Conservation (phyloP, 106 monocot genomes). For the Hemerocallis citrina region DNA sequence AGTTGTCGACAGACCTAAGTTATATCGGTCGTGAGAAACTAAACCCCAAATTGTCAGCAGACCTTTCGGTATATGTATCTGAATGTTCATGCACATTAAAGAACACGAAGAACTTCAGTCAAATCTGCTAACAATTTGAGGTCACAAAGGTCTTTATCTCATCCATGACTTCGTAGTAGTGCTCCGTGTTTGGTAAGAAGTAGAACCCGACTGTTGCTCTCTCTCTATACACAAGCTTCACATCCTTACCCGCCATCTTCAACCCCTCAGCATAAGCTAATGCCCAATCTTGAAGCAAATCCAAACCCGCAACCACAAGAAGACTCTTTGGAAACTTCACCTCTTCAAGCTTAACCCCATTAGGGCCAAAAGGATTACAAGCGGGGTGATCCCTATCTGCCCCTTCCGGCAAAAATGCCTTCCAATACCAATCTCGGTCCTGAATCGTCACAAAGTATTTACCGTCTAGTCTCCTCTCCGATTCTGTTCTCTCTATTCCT, state of each 20-base stretch:
- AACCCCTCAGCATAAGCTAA: slow-evolving; percentile 57
- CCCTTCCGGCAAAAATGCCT: slow-evolving; percentile 77
- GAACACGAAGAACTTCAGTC: too few species aligned
- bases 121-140: slow-evolving; percentile 22
- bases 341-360: slow-evolving; percentile 27
- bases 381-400: slow-evolving; percentile 77
- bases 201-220: slow-evolving; percentile 89
- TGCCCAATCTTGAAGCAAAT: slow-evolving; percentile 65
- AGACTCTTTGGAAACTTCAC: slow-evolving; percentile 61
- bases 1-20: not conserved
- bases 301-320: slow-evolving; percentile 62
- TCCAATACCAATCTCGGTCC: slow-evolving; percentile 94
- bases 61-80: not conserved
- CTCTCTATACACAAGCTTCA: slow-evolving; percentile 52
- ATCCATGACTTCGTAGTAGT: slow-evolving; percentile 78
- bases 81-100: too few species aligned
- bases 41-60: not conserved
- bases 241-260: slow-evolving; percentile 43
- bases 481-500: slow-evolving; percentile 47
- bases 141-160: slow-evolving; percentile 68
- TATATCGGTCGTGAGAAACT: not conserved
- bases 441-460: slow-evolving; percentile 84
- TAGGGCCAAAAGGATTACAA: slow-evolving; percentile 77
- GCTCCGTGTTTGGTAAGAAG: slow-evolving; percentile 76
- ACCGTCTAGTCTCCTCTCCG: slow-evolving; percentile 59